Evolutionary conservation across 257 asterid genomes (phyloP), one percentile per base, ranked within the genome.

Genomic region (Ilex asprella): DNA sequence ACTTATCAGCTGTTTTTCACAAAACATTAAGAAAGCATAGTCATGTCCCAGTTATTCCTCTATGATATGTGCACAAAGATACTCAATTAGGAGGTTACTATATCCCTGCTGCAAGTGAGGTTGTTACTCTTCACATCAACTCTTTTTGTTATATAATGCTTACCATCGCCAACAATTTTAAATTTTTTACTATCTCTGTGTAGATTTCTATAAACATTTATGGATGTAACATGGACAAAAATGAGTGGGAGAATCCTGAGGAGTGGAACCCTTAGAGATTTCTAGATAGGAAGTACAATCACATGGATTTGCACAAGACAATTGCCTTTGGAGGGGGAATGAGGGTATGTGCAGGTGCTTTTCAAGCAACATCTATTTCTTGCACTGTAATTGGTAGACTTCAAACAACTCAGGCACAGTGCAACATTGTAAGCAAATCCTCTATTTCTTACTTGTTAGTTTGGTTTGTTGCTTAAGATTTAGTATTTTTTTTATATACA

Each of bases 251-350:
- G 53, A 52, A 47, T 51, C 89, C 97, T 0, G 80, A 75, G 16
- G 88, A 86, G 51, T 92, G 97, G 96, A 72, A 35, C 27, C 97
- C 99, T 0, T 94, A 92, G 74, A 78, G 97, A 66, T 92, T 92
- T 60, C 67, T 89, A 16, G 61, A 49, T 3, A 78, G 75, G 1
- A 75, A 72, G 65, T 71, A 64, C 31, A 94, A 81, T 7, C 70
- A 77, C 0, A 56, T 68, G 60, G 91, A 87, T 54, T 41, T 86
- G 65, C 89, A 83, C 56, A 85, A 79, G 83, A 92, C 95, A 0
- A 83, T 88, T 82, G 81, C 97, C 1, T 92, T 92, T 47, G 99
- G 97, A 15, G 94, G 81, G 2, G 97, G 99, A 13, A 92, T 79
- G 72, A 76, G 97, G 69, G 91, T 70, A 0, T 89, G 99, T 50